Conservation (phyloP, 1,284 basidiomycete species). For the Meira nashicola region DNA sequence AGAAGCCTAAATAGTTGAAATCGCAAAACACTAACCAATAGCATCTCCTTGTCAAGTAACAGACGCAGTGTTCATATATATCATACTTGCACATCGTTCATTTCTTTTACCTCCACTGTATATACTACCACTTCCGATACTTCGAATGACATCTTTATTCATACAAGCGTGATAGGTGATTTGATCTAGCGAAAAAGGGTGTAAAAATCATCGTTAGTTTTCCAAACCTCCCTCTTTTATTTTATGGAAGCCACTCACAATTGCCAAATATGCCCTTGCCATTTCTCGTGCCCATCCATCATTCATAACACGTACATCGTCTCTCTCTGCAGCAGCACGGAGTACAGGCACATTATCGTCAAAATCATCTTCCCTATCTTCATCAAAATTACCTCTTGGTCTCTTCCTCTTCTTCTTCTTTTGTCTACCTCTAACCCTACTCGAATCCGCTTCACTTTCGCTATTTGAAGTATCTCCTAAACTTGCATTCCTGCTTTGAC, state of each 20-base stretch:
- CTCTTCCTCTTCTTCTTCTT: not conserved
- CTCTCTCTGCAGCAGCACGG: not conserved
- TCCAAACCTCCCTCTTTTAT: too few species aligned
- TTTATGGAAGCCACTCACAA: not conserved
- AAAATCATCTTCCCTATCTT: not conserved
- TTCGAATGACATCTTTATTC: too few species aligned
- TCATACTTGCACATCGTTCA: too few species aligned
- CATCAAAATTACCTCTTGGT: not conserved
- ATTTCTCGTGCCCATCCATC: constrained; percentile 6
- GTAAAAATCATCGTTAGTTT: too few species aligned
- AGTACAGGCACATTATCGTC: not conserved
- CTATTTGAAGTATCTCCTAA: not conserved
- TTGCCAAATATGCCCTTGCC: constrained; percentile 6
- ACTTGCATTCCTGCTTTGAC: constrained; percentile 3
- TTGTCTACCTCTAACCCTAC: not conserved
- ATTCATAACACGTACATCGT: not conserved
- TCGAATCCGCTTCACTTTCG: not conserved
- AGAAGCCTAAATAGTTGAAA: too few species aligned
- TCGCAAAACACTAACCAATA: too few species aligned
- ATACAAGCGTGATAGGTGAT: too few species aligned
- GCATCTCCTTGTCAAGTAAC: too few species aligned
- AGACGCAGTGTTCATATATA: too few species aligned
- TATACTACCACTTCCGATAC: too few species aligned
- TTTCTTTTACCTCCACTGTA: too few species aligned
- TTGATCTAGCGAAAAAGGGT: too few species aligned